A percentile compares a stretch with the other conserved stretches of the same genome.
phyloP scores from a whole-genome alignment of 352 stramenopile species.

The Pythium aquatile region DNA sequence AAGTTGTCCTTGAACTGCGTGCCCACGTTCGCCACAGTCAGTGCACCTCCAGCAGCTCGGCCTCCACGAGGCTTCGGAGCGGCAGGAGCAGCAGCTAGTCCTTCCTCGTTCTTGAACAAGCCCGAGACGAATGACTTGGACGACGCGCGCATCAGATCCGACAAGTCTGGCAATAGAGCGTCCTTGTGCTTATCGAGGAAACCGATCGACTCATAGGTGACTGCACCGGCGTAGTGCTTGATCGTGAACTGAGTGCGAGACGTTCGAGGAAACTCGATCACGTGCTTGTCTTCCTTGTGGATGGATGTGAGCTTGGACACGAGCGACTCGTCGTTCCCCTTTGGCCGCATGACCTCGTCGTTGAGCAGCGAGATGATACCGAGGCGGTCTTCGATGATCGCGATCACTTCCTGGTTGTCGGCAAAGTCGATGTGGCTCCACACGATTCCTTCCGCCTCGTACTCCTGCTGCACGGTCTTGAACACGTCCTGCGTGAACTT shows the following conservation, averaged over 20 bases:
- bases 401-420: slow-evolving; percentile 88
- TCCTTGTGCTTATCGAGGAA: slow-evolving; percentile 97
- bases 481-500: slow-evolving; percentile 92
- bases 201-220: slow-evolving; percentile 90
- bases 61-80: slow-evolving; percentile 27
- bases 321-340: slow-evolving; percentile 83
- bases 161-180: slow-evolving; percentile 92
- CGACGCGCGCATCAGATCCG: slow-evolving; percentile 71
- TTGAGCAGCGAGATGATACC: slow-evolving; percentile 90
- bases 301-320: slow-evolving; percentile 76
- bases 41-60: slow-evolving; percentile 41
- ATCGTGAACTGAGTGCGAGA: slow-evolving; percentile 90
- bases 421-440: slow-evolving; percentile 94
- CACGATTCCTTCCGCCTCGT: slow-evolving; percentile 88
- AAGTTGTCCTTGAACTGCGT: slow-evolving; percentile 91
- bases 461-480: slow-evolving; percentile 88
- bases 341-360: slow-evolving; percentile 85
- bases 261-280: slow-evolving; percentile 78
- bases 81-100: background rate
- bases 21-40: slow-evolving; percentile 62
- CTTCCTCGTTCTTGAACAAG: slow-evolving; percentile 44
- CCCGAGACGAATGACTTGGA: slow-evolving; percentile 54
- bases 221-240: slow-evolving; percentile 92
- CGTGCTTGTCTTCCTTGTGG: slow-evolving; percentile 71
- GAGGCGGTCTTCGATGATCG: slow-evolving; percentile 84